Evolutionary conservation across 2,329 filamentous ascomycete genomes (phyloP).

Genomic region (Helicocarpus griseus): DNA sequence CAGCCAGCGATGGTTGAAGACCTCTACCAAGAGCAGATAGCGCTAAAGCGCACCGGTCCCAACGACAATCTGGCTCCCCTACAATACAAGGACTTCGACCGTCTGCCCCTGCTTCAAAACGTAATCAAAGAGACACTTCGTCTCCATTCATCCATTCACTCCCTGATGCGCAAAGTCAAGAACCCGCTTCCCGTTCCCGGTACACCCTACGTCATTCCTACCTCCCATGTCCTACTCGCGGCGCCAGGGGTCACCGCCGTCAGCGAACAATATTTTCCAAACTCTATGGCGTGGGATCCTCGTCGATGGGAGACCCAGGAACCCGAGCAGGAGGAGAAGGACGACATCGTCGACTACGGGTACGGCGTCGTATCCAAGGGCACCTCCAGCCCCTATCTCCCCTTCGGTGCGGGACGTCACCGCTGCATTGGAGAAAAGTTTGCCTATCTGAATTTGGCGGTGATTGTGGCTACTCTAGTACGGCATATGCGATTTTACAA

Average conservation of each 20-base stretch:
- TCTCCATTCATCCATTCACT: constrained; percentile 62
- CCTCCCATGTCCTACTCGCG: constrained; percentile 67
- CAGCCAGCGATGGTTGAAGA: constrained; percentile 61
- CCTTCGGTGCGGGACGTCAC: constrained; percentile 64
- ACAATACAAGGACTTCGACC: constrained; percentile 49
- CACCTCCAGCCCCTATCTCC: constrained; percentile 54
- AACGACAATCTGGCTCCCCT: constrained; percentile 47
- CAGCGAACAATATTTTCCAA: constrained; percentile 51
- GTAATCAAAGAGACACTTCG: constrained; percentile 65
- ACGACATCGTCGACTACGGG: constrained; percentile 52
- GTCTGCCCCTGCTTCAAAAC: constrained; percentile 51
- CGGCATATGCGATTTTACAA: constrained; percentile 52
- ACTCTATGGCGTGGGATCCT: constrained; percentile 51
- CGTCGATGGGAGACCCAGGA: constrained; percentile 47
- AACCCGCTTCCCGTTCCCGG: constrained; percentile 49
- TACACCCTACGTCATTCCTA: constrained; percentile 61
- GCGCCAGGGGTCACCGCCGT: constrained; percentile 61
- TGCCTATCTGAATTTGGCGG: constrained; percentile 58
- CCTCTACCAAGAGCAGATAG: constrained; percentile 57
- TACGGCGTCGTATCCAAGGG: constrained; percentile 53
- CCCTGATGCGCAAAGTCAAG: constrained; percentile 63
- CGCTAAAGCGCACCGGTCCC: constrained; percentile 31
- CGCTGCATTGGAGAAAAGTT: constrained; percentile 70
- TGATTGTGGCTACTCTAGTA: constrained; percentile 55
- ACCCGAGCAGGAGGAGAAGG: constrained; percentile 32